Base-by-base conservation (phyloP, 164 flowering plant species). In the Sedum album region DNA sequence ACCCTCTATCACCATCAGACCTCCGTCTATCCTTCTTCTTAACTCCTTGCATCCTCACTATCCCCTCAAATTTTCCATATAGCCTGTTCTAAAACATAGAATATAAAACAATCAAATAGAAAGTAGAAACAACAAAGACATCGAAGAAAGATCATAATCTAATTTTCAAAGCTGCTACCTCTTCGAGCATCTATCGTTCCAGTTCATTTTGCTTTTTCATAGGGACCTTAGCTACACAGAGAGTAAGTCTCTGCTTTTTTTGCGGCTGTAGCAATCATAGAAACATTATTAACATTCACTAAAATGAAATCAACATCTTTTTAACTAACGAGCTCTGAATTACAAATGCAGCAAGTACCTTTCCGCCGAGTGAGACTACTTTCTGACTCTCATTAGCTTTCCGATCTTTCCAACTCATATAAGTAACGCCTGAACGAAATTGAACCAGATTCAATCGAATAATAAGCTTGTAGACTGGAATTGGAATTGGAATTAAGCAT, bases 391-490 rank as follows among this genome's bases (percentile, higher is more conserved):
- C 94, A 76, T 86, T 31, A n/a, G 75, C 84, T 71, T 93, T 93
- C 72, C 79, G 83, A 70, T 89, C 94, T 75, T 89, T 93, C 95
- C 96, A 93, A 71, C 89, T 82, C 92, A 86, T 85, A 69, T 80
- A 76, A 8, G 90, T 77, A 57, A 92, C 72, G 46, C 86, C 96
- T 88, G 75, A 31, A n/a, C n/a, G n/a, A n/a, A n/a, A n/a, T n/a
- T n/a, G 71, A 46, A 39, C 14, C 3, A 2, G 26, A 31, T 33
- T 61, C 36, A 57, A 26, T 57, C 33, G 7, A 57, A 6, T 1
- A 2, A 57, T 2, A 11, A 26, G 62, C 1, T 13, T 2, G 25
- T 5, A 57, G 20, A 13, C 17, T 44, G 18, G 15, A 11, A 25
- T 25, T 55, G 18, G 21, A 21, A 11, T 48, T 23, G 28, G 28